These are phyloP conservation scores for Aegilops bicornis DNA, from an alignment of 176 grass and related monocot species.

Conservation along the genomic window DNA sequence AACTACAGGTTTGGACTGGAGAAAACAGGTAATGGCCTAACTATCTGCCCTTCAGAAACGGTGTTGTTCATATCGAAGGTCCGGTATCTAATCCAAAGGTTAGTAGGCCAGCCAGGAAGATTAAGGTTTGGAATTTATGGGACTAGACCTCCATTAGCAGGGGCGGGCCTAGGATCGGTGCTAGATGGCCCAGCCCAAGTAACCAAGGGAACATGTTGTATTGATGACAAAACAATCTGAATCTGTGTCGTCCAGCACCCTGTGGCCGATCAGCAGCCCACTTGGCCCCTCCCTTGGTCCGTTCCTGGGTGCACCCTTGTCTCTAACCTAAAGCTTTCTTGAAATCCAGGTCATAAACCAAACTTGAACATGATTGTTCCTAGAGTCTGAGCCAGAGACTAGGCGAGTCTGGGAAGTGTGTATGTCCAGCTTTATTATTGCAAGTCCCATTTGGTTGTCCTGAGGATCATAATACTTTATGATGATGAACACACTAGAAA, in stretches of 20 bases:
- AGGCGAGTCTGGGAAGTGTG: background rate
- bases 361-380: background rate
- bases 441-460: background rate
- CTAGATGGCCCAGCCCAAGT: background rate
- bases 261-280: no score
- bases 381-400: background rate
- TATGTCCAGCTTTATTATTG: background rate
- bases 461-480: conserved; percentile 22
- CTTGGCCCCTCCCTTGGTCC: no score
- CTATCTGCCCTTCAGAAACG: background rate
- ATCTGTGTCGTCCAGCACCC: no score
- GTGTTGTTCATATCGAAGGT: background rate
- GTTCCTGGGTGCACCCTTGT: no score
- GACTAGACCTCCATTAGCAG: background rate
- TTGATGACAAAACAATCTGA: no score
- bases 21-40: background rate
- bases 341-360: conserved; percentile 10
- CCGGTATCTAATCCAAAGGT: background rate
- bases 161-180: background rate
- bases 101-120: conserved; percentile 9
- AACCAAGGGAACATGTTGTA: background rate
- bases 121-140: background rate
- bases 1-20: conserved; percentile 1
- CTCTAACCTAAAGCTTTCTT: background rate
- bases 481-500: conserved; percentile 3